These are phyloP conservation scores for Peterozyma xylosa DNA, from an alignment of 805 yeast genomes.

Conservation along the genomic window DNA sequence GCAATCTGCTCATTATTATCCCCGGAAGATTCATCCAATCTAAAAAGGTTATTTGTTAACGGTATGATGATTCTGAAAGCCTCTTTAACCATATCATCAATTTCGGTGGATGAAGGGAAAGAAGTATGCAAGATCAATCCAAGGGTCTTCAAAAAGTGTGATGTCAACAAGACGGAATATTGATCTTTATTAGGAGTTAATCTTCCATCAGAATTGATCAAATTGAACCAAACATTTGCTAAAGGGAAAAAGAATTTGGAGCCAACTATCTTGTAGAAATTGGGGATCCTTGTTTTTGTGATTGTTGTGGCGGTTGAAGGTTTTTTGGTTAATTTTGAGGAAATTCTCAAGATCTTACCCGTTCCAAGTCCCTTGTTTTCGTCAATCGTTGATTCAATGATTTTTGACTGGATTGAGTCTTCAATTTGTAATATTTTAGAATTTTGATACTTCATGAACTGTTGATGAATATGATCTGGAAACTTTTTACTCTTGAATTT, in stretches of 20 bases:
- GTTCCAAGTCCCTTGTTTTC: slow-evolving; percentile 21
- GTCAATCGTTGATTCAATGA: slow-evolving; percentile 16
- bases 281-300: slow-evolving; percentile 18
- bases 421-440: background rate
- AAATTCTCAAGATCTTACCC: slow-evolving; percentile 36
- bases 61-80: slow-evolving; percentile 25
- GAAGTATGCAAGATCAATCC: slow-evolving; percentile 50
- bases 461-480: slow-evolving; percentile 38
- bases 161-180: slow-evolving; percentile 43
- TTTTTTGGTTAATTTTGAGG: slow-evolving; percentile 23
- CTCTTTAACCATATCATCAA: slow-evolving; percentile 53
- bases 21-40: slow-evolving; percentile 1
- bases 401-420: background rate
- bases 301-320: background rate
- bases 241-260: slow-evolving; percentile 47
- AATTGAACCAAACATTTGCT: slow-evolving; percentile 35
- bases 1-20: slow-evolving; percentile 7
- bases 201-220: slow-evolving; percentile 26
- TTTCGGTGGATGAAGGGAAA: slow-evolving; percentile 42
- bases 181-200: slow-evolving; percentile 39
- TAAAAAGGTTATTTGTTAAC: background rate
- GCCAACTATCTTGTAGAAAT: slow-evolving; percentile 36
- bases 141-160: slow-evolving; percentile 55
- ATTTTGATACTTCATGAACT: slow-evolving; percentile 24
- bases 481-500: slow-evolving; percentile 32